phyloP scores from a whole-genome alignment of 257 asterid genomes.

The Thymus mandschuricus region DNA sequence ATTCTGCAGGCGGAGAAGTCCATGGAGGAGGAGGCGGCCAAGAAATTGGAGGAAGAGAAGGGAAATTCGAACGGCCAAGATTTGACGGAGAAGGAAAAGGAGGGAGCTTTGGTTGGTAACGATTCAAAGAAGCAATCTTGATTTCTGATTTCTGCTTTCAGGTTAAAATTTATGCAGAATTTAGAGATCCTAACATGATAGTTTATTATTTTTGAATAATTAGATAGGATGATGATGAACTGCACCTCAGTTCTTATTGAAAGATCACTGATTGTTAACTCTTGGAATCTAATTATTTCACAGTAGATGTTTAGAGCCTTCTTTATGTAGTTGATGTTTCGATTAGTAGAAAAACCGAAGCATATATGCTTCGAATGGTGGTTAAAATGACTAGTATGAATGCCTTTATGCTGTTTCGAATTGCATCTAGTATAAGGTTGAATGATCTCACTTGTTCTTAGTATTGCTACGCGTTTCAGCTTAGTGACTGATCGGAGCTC shows the following conservation, averaged over 20 bases:
- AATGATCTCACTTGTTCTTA: not conserved
- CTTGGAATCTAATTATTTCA: not conserved
- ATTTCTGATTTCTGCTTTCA: slow-evolving; percentile 11
- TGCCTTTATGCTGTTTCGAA: not conserved
- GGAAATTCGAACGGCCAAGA: slow-evolving; percentile 31
- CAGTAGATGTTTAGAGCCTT: not conserved
- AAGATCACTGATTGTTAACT: slow-evolving; percentile 13
- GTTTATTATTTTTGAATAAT: slow-evolving; percentile 34
- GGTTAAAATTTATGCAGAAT: slow-evolving; percentile 27
- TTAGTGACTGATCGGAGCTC: no score
- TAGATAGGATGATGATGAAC: slow-evolving; percentile 25
- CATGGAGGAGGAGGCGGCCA: slow-evolving; percentile 56
- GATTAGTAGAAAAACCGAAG: not conserved
- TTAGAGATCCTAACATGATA: slow-evolving; percentile 1
- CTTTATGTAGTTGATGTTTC: slow-evolving; percentile 4
- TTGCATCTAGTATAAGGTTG: not conserved
- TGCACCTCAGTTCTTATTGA: not conserved
- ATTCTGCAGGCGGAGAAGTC: slow-evolving; percentile 70
- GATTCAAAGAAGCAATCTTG: slow-evolving; percentile 35
- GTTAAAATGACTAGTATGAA: slow-evolving; percentile 8
- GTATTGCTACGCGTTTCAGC: no score
- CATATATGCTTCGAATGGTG: not conserved
- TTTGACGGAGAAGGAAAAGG: slow-evolving; percentile 20
- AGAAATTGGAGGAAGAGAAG: slow-evolving; percentile 52
- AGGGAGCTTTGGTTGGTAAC: slow-evolving; percentile 28